Evolutionary conservation across 495 filamentous ascomycete genomes (phyloP), one percentile per base, ranked within the genome.

Genomic region (Hypoxylon lienhwacheense): DNA sequence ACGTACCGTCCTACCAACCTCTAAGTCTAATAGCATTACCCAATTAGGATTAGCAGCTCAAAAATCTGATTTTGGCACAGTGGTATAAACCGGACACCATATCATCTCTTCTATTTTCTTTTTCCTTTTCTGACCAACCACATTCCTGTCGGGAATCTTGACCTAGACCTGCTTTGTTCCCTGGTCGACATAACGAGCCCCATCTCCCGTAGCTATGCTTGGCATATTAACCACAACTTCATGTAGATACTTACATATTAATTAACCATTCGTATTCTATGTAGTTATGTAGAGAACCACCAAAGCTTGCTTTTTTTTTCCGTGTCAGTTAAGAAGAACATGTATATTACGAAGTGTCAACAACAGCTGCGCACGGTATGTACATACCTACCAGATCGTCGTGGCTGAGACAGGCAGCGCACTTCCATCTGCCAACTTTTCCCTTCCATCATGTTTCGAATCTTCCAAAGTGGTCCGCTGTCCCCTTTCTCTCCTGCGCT

Each of bases 361-460:
- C n/a, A n/a, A n/a, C n/a, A n/a, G n/a, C n/a, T n/a, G n/a, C n/a
- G n/a, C n/a, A n/a, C n/a, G n/a, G n/a, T n/a, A n/a, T n/a, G n/a
- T n/a, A n/a, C n/a, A n/a, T n/a, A n/a, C n/a, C n/a, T n/a, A n/a
- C n/a, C n/a, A n/a, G n/a, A 20, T 29, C 12, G 47, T 53, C 20
- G 47, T 59, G n/a, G n/a, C 53, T 40, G 36, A 44, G 20, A 34
- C 34, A 24, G 48, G 28, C 34, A 24, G 48, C 28, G 40, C n/a
- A 36, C 34, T 16, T 25, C 47, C 36, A 25, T 48, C 28, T 54
- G 42, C 45, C 29, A 24, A 46, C 20, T 40, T 26, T 43, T 22
- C 36, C 48, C 26, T 45, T 58, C 46, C 46, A 35, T 47, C 47
- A 47, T 53, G 58, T 61, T 61, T 61, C 58, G 58, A 52, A 56